Evolutionary conservation across 148 eudicot genomes (phyloP).

Genomic region (Hydrangea macrophylla): DNA sequence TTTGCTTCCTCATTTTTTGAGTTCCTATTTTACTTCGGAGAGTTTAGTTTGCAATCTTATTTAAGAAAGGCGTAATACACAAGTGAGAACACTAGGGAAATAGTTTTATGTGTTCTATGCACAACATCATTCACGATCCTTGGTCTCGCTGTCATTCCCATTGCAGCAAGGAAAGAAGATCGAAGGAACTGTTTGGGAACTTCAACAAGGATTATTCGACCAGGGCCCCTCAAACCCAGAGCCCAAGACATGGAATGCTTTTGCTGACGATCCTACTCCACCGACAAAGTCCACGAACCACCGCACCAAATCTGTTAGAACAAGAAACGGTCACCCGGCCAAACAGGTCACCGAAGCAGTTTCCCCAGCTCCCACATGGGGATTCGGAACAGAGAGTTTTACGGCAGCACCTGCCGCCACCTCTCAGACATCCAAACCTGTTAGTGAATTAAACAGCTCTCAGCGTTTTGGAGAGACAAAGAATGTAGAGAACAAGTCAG

Average conservation of each 20-base stretch:
- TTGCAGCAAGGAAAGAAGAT: constrained; percentile 34
- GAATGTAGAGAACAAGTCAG: constrained; percentile 49
- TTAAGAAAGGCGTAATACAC: no score
- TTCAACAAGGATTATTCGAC: constrained; percentile 48
- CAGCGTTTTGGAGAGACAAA: constrained; percentile 53
- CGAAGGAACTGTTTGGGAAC: constrained; percentile 60
- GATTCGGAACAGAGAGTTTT: constrained; percentile 72
- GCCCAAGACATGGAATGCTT: constrained; percentile 68
- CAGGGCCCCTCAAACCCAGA: constrained; percentile 44
- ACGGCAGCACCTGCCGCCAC: constrained; percentile 59
- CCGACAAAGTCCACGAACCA: constrained; percentile 23
- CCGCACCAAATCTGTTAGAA: constrained; percentile 67
- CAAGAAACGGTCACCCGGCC: constrained; percentile 53
- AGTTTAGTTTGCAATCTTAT: no score
- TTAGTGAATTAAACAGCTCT: constrained; percentile 46
- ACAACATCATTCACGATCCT: background rate
- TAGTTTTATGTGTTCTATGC: background rate
- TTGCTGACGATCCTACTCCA: constrained; percentile 46
- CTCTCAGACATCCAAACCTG: constrained; percentile 40
- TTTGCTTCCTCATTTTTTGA: no score
- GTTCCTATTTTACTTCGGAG: no score
- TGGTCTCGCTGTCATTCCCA: background rate
- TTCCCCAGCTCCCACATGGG: constrained; percentile 51
- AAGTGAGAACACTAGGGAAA: no score
- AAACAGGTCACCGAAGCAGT: constrained; percentile 34